Percentiles rank a stretch among this genome's conserved stretches.
phyloP scores from a whole-genome alignment of 2,329 filamentous ascomycete genomes.

The Apiospora arundinis region DNA sequence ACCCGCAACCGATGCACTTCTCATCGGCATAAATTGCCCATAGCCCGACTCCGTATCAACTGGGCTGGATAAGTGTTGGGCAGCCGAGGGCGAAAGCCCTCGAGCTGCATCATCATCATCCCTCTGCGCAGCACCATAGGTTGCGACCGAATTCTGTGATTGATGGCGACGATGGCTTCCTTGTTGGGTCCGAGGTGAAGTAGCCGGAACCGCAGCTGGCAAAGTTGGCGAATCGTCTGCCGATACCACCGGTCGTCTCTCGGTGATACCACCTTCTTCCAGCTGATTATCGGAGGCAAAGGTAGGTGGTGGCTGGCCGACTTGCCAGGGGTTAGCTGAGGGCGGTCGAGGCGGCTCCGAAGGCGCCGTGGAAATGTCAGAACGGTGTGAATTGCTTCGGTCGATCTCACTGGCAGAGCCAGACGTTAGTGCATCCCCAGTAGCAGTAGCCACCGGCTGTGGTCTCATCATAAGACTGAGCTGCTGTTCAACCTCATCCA shows the following conservation, averaged over 20 bases:
- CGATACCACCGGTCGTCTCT: constrained; percentile 32
- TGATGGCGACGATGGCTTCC: background rate
- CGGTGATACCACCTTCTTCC: constrained; percentile 31
- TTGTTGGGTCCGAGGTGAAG: background rate
- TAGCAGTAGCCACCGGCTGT: constrained; percentile 34
- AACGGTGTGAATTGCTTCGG: constrained; percentile 35
- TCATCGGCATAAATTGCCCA: constrained; percentile 9
- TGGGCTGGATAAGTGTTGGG: background rate
- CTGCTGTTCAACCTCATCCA: constrained; percentile 35
- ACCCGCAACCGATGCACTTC: background rate
- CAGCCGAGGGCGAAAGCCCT: background rate
- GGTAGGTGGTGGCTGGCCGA: constrained; percentile 34
- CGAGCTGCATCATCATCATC: background rate
- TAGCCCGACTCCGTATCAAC: background rate
- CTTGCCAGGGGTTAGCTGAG: constrained; percentile 52
- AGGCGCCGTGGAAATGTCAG: constrained; percentile 32
- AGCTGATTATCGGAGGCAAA: constrained; percentile 25
- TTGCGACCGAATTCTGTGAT: background rate
- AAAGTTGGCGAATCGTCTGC: constrained; percentile 41
- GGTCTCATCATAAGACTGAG: constrained; percentile 32
- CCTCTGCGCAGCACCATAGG: background rate
- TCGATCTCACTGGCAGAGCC: constrained; percentile 27
- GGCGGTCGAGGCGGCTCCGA: constrained; percentile 43
- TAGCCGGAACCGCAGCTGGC: background rate
- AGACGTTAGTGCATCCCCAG: constrained; percentile 29